Evolutionary conservation across 805 yeast genomes (phyloP), one percentile per base, ranked within the genome.

Genomic region (Saccharomycopsis vini): DNA sequence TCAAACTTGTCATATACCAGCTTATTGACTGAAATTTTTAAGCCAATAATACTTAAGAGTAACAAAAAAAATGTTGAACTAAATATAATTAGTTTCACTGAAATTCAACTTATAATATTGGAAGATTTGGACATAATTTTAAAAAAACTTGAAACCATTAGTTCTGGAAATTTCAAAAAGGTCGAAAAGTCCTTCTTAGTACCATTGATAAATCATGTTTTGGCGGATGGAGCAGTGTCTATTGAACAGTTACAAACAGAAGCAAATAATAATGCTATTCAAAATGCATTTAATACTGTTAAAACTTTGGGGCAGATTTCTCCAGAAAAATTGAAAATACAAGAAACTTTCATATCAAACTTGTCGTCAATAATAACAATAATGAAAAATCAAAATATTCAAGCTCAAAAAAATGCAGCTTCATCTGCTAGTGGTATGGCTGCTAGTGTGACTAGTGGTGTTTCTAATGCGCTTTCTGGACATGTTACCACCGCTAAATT

Each of bases 1-100:
- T 85, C 95, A 3, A 80, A 79, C 51, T 67, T 88, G 38, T 72
- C 95, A 0, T 92, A 90, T 46, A 95, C 86, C 67, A 74, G 45
- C 69, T 87, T 9, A 71, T 73, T 54, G 79, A 81, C 10, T 6
- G 50, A 50, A 1, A 37, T 52, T 26, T 45, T 52, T 26, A 50
- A 49, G 29, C 51, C 52, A 7, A 16, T 49, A 22, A 15, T 37
- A 26, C 44, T 42, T 19, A 43, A 42, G 36, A 46, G 43, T 39
- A 30, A 40, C 29, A 44, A 44, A n/a, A 49, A 49, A 35, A 20
- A 52, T 57, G 16, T 53, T 71, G 43, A 60, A 62, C 37, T 60
- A 51, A 44, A 54, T 53, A 4, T 47, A 58, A 2, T 48, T 23
- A 31, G 60, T 32, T 53, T 65, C 31, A 54, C 60, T 16, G 49